Evolutionary conservation across 768 basidiomycete species (phyloP).

Genomic region (Lentinus brumalis): DNA sequence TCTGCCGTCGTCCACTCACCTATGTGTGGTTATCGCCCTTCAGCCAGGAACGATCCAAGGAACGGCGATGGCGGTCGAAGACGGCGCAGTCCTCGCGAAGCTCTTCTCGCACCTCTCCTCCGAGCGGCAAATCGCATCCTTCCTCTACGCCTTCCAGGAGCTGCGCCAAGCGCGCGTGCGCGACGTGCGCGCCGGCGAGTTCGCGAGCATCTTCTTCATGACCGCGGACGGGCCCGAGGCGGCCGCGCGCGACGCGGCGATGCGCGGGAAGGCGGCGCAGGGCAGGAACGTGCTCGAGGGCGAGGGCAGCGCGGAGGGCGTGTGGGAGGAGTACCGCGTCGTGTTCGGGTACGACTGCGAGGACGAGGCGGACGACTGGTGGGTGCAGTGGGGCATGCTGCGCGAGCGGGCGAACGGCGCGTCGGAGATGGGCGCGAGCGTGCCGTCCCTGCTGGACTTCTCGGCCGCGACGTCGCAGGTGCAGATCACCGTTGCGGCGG

Average conservation of each 20-base stretch:
- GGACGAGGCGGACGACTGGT: slow-evolving; percentile 40
- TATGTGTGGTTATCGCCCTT: not conserved
- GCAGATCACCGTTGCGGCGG: not conserved
- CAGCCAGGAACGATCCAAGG: slow-evolving; percentile 37
- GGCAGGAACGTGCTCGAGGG: slow-evolving; percentile 25
- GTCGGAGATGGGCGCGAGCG: not conserved
- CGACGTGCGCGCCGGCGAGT: slow-evolving; percentile 24
- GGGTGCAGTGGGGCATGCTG: slow-evolving; percentile 36
- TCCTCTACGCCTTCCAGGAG: slow-evolving; percentile 38
- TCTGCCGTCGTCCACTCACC: not conserved
- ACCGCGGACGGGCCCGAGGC: slow-evolving; percentile 21
- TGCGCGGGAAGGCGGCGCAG: slow-evolving; percentile 25
- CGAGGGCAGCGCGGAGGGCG: slow-evolving; percentile 22
- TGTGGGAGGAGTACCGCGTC: slow-evolving; percentile 33
- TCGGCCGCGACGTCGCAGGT: slow-evolving; percentile 1
- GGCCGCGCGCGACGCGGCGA: slow-evolving; percentile 23
- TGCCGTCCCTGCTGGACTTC: slow-evolving; percentile 2
- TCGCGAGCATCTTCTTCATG: slow-evolving; percentile 22
- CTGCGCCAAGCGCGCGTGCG: slow-evolving; percentile 34
- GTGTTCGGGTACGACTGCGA: slow-evolving; percentile 38
- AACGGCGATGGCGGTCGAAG: slow-evolving; percentile 40
- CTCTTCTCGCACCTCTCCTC: slow-evolving; percentile 38
- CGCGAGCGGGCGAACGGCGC: slow-evolving; percentile 21
- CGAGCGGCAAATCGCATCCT: slow-evolving; percentile 32
- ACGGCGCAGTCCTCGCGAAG: slow-evolving; percentile 41